Evolutionary conservation across 306 rosid genomes (phyloP), one percentile per base, ranked within the genome.

Genomic region (Medicago lupulina): DNA sequence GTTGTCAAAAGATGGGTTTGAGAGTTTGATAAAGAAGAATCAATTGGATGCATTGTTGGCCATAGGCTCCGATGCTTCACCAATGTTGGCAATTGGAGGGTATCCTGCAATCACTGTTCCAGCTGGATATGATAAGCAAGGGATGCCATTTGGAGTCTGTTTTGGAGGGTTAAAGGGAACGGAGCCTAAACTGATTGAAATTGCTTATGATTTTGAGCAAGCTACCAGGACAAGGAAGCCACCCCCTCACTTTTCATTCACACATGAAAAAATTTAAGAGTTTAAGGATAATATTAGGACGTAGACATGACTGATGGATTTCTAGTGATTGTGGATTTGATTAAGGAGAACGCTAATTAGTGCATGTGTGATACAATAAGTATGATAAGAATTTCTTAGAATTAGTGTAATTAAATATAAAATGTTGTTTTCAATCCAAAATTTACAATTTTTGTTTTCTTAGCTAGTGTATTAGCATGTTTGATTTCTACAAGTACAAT

Each of bases 201-300:
- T 89, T 80, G 85, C 89, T 28, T 89, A 79, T 55, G 93, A 60
- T 51, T 89, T 87, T 75, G 91, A 89, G 84, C 88, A 87, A 80
- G 77, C 86, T 19, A 87, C 91, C 3, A 64, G 25, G 66, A 77
- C 75, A 19, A 83, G 90, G 70, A 82, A 67, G 78, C 67, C 85
- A 55, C 90, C 87, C 28, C 44, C 7, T 9, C 73, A 8, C 4
- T 53, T 53, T 9, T 76, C 31, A 9, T 79, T 58, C 13, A 31
- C 36, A 28, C 34, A 44, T 68, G 47, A 55, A 41, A 46, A 67
- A 41, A 17, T 12, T 31, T 74, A 4, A 28, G 23, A 41, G 12
- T 12, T 31, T 74, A 4, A 28, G 23, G 58, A 38, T 14, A 9
- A 21, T 18, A 41, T 41, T 28, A 28, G 34, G 34, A 19, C 21